phyloP scores from a whole-genome alignment of 225 moss, liverwort and hornwort species.

The Marchantia polymorpha region DNA sequence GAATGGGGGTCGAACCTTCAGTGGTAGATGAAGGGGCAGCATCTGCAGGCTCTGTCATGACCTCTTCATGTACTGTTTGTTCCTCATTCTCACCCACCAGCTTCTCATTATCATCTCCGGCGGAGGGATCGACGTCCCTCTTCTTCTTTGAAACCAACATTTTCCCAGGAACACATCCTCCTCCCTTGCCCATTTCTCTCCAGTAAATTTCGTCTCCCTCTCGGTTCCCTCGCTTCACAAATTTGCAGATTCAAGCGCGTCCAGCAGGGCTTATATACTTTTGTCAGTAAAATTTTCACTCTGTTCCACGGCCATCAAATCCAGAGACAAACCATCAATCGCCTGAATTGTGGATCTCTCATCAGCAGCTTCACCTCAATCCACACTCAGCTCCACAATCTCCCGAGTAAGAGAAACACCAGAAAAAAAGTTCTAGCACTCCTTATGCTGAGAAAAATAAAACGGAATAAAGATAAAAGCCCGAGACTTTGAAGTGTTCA shows the following conservation, averaged over 20 bases:
- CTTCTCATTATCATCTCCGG: neutral
- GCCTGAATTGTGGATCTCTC: neutral
- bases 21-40: neutral
- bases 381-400: neutral
- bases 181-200: slow-evolving; percentile 29
- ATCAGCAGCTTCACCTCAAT: neutral
- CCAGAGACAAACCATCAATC: neutral
- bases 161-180: slow-evolving; percentile 30
- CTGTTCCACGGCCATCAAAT: neutral
- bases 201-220: neutral
- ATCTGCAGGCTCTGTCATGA: neutral
- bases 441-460: no score
- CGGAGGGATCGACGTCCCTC: neutral
- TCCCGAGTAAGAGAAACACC: neutral
- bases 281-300: neutral
- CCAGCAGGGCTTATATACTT: neutral
- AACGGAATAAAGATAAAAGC: neutral
- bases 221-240: no score
- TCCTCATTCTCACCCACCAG: neutral
- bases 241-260: neutral
- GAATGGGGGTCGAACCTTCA: neutral
- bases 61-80: neutral
- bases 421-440: neutral
- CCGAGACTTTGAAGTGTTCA: neutral
- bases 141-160: slow-evolving; percentile 10